phyloP scores from a whole-genome alignment of 2,329 filamentous ascomycete genomes.

The Colletotrichum incanum region DNA sequence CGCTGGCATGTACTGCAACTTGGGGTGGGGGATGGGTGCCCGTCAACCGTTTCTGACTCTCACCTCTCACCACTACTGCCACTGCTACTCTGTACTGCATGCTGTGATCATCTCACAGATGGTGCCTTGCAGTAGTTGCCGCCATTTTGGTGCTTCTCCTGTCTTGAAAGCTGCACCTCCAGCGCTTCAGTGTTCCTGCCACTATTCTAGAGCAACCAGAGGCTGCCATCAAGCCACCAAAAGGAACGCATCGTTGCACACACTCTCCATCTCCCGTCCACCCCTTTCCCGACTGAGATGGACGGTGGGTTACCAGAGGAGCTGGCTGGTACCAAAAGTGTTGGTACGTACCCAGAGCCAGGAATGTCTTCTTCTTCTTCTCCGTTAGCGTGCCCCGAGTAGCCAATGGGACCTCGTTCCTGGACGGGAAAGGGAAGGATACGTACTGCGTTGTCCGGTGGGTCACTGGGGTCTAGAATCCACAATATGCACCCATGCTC shows the following conservation, averaged over 20 bases:
- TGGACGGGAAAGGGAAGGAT: constrained; percentile 25
- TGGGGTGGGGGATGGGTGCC: neutral
- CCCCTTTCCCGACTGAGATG: constrained; percentile 27
- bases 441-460: constrained; percentile 28
- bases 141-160: constrained; percentile 36
- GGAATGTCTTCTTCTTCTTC: constrained; percentile 11
- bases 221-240: constrained; percentile 11
- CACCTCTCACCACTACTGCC: neutral
- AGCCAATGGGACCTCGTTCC: constrained; percentile 18
- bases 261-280: constrained; percentile 23
- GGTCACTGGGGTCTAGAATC: constrained; percentile 8
- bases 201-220: constrained; percentile 15
- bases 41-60: constrained; percentile 14
- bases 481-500: constrained; percentile 25
- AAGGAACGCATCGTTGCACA: constrained; percentile 34
- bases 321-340: neutral
- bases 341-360: constrained; percentile 16
- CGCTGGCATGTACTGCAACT: neutral
- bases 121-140: constrained; percentile 43
- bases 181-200: constrained; percentile 32
- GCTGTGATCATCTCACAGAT: constrained; percentile 32
- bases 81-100: constrained; percentile 29
- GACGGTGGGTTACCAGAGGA: neutral
- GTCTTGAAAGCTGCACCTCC: constrained; percentile 41
- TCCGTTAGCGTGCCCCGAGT: constrained; percentile 25